A percentile compares a stretch with the other conserved stretches of the same genome.
phyloP scores from a whole-genome alignment of 345 rosid species.

The Mallotus nudiflorus region DNA sequence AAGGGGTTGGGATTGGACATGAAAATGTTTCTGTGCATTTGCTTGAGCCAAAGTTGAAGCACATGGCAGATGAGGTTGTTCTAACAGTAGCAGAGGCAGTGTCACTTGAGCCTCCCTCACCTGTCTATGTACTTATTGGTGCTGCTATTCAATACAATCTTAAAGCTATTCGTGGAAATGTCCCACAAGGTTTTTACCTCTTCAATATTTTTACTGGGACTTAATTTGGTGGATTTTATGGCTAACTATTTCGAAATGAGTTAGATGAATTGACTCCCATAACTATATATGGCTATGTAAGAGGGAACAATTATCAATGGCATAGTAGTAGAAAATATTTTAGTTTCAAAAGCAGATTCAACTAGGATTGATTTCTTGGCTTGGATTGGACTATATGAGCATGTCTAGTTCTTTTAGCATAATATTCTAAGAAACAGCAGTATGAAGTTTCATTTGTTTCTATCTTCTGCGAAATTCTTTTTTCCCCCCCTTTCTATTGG shows the following conservation, averaged over 20 bases:
- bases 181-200: slow-evolving; percentile 70
- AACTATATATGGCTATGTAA: neutral
- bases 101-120: slow-evolving; percentile 88
- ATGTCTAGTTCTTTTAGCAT: neutral
- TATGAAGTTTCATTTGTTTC: neutral
- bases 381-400: neutral
- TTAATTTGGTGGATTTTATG: neutral
- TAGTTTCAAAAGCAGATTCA: neutral
- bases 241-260: neutral
- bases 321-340: neutral
- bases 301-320: neutral
- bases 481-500: slow-evolving; percentile 10
- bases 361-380: neutral
- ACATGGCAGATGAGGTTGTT: slow-evolving; percentile 68
- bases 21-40: slow-evolving; percentile 81
- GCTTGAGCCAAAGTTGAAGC: slow-evolving; percentile 63
- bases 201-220: slow-evolving; percentile 11
- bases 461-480: slow-evolving; percentile 1
- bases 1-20: slow-evolving; percentile 80
- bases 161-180: slow-evolving; percentile 74
- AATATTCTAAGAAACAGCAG: neutral
- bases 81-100: slow-evolving; percentile 97
- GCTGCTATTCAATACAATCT: slow-evolving; percentile 68
- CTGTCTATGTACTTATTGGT: slow-evolving; percentile 78
- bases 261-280: neutral